Conservation (phyloP, 352 stramenopile species). For the Ochromonadaceae sp. region DNA sequence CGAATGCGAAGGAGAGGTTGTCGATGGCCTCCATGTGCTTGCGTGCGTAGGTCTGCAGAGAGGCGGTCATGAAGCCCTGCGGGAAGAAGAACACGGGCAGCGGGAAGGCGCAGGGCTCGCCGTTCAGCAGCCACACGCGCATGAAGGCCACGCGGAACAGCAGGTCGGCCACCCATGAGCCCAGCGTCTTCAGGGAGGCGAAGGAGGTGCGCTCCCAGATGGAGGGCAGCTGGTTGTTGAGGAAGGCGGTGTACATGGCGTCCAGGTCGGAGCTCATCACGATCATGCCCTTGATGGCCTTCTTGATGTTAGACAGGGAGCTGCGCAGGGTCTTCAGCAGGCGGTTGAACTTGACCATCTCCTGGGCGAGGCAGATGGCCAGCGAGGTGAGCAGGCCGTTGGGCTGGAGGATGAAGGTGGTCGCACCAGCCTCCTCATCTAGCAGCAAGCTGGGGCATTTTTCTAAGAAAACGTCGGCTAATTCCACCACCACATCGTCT, state of each 20-base stretch:
- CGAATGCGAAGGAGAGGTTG: slow-evolving; percentile 72
- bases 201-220: slow-evolving; percentile 72
- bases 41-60: slow-evolving; percentile 76
- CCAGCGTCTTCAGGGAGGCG: slow-evolving; percentile 73
- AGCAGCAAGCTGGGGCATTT: slow-evolving; percentile 56
- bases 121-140: slow-evolving; percentile 61
- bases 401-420: slow-evolving; percentile 55
- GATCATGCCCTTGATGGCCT: slow-evolving; percentile 51
- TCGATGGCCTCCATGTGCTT: slow-evolving; percentile 83
- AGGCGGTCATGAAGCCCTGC: slow-evolving; percentile 85
- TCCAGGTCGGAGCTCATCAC: slow-evolving; percentile 87
- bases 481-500: slow-evolving; percentile 48
- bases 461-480: slow-evolving; percentile 32
- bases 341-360: slow-evolving; percentile 84
- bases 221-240: slow-evolving; percentile 68
- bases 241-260: slow-evolving; percentile 81
- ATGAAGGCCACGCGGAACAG: slow-evolving; percentile 72
- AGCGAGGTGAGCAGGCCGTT: slow-evolving; percentile 74
- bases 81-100: slow-evolving; percentile 87
- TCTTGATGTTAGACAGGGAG: slow-evolving; percentile 28
- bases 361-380: slow-evolving; percentile 72
- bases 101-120: slow-evolving; percentile 68
- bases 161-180: slow-evolving; percentile 74
- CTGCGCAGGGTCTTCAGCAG: background rate
- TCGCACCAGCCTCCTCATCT: slow-evolving; percentile 61